phyloP scores from a whole-genome alignment of 495 filamentous ascomycete genomes.

The Neurospora cerealis region DNA sequence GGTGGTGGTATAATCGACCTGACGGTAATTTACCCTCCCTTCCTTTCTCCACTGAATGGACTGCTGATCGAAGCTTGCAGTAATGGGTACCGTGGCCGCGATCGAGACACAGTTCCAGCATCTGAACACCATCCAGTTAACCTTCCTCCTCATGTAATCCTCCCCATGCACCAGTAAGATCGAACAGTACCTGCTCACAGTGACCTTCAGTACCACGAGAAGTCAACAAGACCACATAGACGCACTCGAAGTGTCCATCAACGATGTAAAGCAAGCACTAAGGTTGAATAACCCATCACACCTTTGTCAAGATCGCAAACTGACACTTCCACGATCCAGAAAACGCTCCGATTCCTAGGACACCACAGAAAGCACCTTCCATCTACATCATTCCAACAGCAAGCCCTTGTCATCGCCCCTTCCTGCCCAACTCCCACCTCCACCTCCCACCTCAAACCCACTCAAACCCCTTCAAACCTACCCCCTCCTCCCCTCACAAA shows the following conservation, averaged over 20 bases:
- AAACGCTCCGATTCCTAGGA: neutral
- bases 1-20: neutral
- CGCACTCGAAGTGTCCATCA: neutral
- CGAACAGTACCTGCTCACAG: neutral
- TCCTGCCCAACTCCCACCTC: too few species aligned
- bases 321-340: neutral
- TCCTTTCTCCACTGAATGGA: neutral
- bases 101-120: neutral
- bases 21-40: neutral
- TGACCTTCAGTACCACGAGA: neutral
- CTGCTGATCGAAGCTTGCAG: neutral
- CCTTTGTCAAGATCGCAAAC: neutral
- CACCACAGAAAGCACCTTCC: neutral
- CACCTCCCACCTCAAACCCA: too few species aligned
- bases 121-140: neutral
- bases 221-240: neutral
- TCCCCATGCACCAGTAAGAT: neutral
- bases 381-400: too few species aligned
- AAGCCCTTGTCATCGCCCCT: too few species aligned
- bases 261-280: neutral
- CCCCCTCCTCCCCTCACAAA: slow-evolving; percentile 32
- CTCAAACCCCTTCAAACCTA: too few species aligned
- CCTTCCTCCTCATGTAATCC: neutral
- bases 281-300: neutral
- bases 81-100: neutral